Evolutionary conservation across 179 eudicot genomes (phyloP).

Genomic region (Spinacia oleracea): DNA sequence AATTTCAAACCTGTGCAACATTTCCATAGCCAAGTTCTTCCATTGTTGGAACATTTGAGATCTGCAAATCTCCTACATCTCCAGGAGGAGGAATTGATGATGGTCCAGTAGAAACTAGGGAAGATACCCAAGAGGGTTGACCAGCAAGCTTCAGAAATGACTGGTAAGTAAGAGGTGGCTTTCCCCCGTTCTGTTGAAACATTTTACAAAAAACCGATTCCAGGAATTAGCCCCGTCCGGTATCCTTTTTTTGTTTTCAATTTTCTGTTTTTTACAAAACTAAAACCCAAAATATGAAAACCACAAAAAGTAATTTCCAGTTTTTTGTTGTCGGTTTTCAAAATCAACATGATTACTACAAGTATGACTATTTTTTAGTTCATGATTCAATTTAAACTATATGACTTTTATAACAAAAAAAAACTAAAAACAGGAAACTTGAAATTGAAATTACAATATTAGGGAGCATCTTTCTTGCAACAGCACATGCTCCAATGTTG

Average conservation of each 20-base stretch:
- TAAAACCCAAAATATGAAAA: no score
- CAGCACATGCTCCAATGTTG: background rate
- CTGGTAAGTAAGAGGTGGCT: constrained; percentile 75
- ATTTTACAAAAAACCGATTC: background rate
- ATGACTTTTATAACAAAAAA: no score
- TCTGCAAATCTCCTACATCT: constrained; percentile 35
- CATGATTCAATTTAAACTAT: no score
- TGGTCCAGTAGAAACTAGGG: constrained; percentile 50
- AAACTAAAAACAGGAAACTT: background rate
- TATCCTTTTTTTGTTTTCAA: no score
- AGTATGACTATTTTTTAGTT: no score
- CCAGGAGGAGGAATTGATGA: constrained; percentile 66
- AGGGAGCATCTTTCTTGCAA: background rate
- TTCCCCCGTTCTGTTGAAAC: constrained; percentile 68
- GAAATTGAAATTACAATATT: background rate
- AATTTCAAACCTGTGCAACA: constrained; percentile 48
- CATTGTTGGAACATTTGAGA: constrained; percentile 66
- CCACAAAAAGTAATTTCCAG: no score
- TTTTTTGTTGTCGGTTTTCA: no score
- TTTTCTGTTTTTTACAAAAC: no score
- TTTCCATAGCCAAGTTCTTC: constrained; percentile 73
- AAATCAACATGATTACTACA: no score
- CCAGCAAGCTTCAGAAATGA: constrained; percentile 79
- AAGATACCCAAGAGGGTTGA: constrained; percentile 68
- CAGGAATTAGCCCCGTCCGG: background rate